Evolutionary conservation across 768 basidiomycete species (phyloP).

Genomic region (Suillus alpinus): DNA sequence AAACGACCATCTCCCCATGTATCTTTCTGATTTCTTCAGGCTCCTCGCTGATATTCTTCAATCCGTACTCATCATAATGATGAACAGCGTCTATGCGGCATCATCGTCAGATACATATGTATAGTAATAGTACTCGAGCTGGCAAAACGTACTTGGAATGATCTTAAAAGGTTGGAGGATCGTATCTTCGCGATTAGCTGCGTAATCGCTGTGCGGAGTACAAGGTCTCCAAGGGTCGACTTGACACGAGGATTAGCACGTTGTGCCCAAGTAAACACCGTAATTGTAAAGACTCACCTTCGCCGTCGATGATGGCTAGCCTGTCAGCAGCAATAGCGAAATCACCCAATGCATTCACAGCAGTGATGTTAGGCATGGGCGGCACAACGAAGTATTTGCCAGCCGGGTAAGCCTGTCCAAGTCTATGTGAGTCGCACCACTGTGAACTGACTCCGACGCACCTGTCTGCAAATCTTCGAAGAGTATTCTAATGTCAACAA

Average conservation of each 20-base stretch:
- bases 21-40: conserved; percentile 78
- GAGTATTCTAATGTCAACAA: conserved; percentile 71
- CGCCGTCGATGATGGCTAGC: conserved; percentile 86
- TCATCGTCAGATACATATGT: background rate
- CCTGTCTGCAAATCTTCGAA: conserved; percentile 66
- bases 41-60: conserved; percentile 56
- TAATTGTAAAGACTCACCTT: conserved; percentile 43
- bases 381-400: conserved; percentile 78
- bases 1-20: conserved; percentile 75
- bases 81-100: conserved; percentile 61
- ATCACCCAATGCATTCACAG: conserved; percentile 82
- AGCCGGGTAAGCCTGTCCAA: conserved; percentile 64
- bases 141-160: conserved; percentile 63
- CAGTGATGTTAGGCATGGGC: conserved; percentile 69
- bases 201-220: conserved; percentile 78
- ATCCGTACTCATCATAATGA: conserved; percentile 70
- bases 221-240: conserved; percentile 91
- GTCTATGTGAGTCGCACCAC: background rate
- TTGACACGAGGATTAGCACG: conserved; percentile 21
- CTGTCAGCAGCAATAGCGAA: conserved; percentile 78
- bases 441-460: conserved; percentile 19
- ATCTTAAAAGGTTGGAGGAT: conserved; percentile 77
- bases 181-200: conserved; percentile 67
- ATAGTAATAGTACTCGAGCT: background rate
- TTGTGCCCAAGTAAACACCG: background rate